Base-by-base conservation (phyloP, 208 protist genomes). In the Balamuthia mandrillaris region DNA sequence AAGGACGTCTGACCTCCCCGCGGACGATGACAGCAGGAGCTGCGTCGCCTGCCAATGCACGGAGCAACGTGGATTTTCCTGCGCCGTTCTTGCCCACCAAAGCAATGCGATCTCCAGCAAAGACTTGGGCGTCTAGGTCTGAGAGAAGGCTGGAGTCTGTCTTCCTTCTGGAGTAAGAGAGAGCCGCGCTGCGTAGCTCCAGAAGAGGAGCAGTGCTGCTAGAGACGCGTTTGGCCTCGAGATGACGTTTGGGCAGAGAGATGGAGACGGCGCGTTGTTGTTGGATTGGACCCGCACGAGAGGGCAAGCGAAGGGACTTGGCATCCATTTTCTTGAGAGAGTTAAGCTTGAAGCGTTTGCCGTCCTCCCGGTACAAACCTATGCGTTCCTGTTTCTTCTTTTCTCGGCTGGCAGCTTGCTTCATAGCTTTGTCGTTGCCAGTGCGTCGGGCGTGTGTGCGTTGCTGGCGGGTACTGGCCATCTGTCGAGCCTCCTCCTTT, bases 21-120 rank as follows among this genome's bases (percentile, higher is more conserved):
- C 44, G 0, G 18, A n/a, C 41, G 5, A 87, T 37, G 0, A 68
- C 49, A 18, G 84, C 87, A 21, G 90, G 90, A 0, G 18, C 27
- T 6, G 89, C 39, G 33, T 93, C 88, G 68, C 87, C 85, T n/a
- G 35, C 75, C 47, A 94, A 78, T 18, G 92, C 65, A 56, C 92
- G 91, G 1, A 94, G 68, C 9, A 94, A 83, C 16, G 91, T 94
- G 24, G 79, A 87, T 47, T 93, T 94, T 35, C 93, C 93, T n/a
- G 49, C 82, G 27, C 93, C 93, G 85, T 95, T 95, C 33, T 84
- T 65, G 51, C 93, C 93, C 12, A 95, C 45, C 3, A 58, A 37
- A 75, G 79, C 61, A 21, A 87, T 83, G 33, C 83, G 27, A 16
- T 85, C 81, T n/a, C 81, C 81, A 21, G 37, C 7, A 27, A 24